A percentile compares a stretch with the other conserved stretches of the same genome.
These are phyloP conservation scores for Collybia mongolica DNA, from an alignment of 768 basidiomycete species.

Conservation along the genomic window DNA sequence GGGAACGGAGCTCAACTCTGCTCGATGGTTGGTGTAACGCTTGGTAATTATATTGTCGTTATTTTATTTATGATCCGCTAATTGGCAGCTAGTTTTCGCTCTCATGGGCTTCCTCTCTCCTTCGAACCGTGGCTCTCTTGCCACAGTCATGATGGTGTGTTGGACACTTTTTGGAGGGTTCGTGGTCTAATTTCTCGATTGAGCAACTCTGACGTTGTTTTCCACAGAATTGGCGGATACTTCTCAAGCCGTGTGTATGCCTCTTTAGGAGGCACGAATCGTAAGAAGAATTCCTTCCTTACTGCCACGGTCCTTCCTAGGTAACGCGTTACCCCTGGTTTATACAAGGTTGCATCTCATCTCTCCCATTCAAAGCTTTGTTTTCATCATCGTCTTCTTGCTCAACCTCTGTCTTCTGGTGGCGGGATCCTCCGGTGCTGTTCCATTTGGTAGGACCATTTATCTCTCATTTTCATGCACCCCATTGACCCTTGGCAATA, in stretches of 20 bases:
- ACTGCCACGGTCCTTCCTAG: slow-evolving; percentile 89
- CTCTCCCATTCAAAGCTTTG: slow-evolving; percentile 44
- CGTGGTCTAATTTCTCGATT: too few species aligned
- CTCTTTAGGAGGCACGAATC: slow-evolving; percentile 76
- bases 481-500: neutral
- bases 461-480: neutral
- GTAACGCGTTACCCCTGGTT: slow-evolving; percentile 43
- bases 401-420: slow-evolving; percentile 86
- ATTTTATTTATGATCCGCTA: neutral
- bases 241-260: slow-evolving; percentile 80
- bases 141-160: slow-evolving; percentile 91
- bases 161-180: slow-evolving; percentile 93
- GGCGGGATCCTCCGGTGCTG: slow-evolving; percentile 89
- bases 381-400: slow-evolving; percentile 86
- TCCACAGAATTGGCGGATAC: slow-evolving; percentile 79
- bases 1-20: slow-evolving; percentile 88
- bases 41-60: slow-evolving; percentile 46
- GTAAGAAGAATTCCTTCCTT: slow-evolving; percentile 79
- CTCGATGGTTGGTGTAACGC: slow-evolving; percentile 85
- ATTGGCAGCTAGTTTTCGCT: slow-evolving; percentile 68
- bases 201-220: slow-evolving; percentile 4
- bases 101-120: slow-evolving; percentile 92
- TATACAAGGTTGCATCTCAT: neutral
- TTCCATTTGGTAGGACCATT: slow-evolving; percentile 77
- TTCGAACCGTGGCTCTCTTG: slow-evolving; percentile 91